Evolutionary conservation across 192 early-diverging fungal species (phyloP).

Genomic region (Pilobolus umbonatus): DNA sequence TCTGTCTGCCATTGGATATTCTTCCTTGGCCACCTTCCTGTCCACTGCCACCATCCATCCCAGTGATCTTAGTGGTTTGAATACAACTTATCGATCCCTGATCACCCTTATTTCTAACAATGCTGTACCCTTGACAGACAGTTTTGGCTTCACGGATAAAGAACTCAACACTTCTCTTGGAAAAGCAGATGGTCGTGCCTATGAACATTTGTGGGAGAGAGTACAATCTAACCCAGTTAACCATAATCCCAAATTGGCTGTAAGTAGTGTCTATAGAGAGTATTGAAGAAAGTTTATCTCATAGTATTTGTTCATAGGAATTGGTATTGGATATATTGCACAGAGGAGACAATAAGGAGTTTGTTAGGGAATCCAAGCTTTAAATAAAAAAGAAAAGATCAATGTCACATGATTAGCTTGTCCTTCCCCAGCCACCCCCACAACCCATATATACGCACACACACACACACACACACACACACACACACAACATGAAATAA

Average conservation of each 20-base stretch:
- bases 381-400: slow-evolving; percentile 1
- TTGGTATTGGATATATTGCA: slow-evolving; percentile 18
- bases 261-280: background rate
- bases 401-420: too few relatives aligned
- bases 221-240: slow-evolving; percentile 34
- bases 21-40: slow-evolving; percentile 40
- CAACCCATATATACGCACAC: too few relatives aligned
- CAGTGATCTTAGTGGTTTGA: slow-evolving; percentile 33
- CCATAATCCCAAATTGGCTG: slow-evolving; percentile 12
- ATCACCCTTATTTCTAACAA: slow-evolving; percentile 56
- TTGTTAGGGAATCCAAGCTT: slow-evolving; percentile 4
- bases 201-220: slow-evolving; percentile 54
- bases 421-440: too few relatives aligned
- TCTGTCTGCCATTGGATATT: slow-evolving; percentile 42
- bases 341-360: slow-evolving; percentile 7
- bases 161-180: slow-evolving; percentile 67
- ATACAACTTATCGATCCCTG: slow-evolving; percentile 16
- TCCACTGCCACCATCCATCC: slow-evolving; percentile 39
- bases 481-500: too few relatives aligned
- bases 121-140: slow-evolving; percentile 69
- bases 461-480: too few relatives aligned
- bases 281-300: background rate
- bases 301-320: slow-evolving; percentile 8
- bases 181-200: slow-evolving; percentile 61
- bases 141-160: slow-evolving; percentile 65